phyloP scores from a whole-genome alignment of 1,284 basidiomycete genomes.

The Ceratobasidium theobromae region DNA sequence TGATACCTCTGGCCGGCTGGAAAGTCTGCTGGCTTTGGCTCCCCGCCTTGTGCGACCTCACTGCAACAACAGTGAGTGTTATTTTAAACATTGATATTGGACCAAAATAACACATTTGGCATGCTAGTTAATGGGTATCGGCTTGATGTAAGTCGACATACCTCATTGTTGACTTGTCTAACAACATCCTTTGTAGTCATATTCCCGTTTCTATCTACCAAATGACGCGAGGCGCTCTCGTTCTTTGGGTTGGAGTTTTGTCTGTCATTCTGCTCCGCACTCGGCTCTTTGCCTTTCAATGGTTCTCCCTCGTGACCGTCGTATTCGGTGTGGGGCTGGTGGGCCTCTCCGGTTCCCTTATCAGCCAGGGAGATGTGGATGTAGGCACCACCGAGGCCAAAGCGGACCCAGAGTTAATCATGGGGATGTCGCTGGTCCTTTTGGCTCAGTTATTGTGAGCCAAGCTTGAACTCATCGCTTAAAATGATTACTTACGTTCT shows the following conservation, averaged over 20 bases:
- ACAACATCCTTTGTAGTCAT: conserved; percentile 1
- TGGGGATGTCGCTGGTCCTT: conserved; percentile 82
- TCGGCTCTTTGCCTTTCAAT: conserved; percentile 51
- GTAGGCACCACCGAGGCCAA: not conserved
- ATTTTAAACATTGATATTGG: conserved; percentile 36
- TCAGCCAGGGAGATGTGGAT: not conserved
- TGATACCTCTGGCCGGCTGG: conserved; percentile 57
- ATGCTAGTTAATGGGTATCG: conserved; percentile 91
- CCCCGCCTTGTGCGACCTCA: conserved; percentile 82
- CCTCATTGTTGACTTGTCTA: not conserved
- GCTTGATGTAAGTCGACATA: conserved; percentile 65
- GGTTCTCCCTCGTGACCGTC: conserved; percentile 87
- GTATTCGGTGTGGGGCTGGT: conserved; percentile 89
- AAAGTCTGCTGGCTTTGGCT: conserved; percentile 77
- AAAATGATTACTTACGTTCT: too few species aligned
- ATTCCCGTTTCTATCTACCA: conserved; percentile 97
- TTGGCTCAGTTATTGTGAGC: conserved; percentile 96
- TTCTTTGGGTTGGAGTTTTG: conserved; percentile 92
- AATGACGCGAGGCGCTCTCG: conserved; percentile 92
- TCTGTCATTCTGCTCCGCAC: conserved; percentile 84
- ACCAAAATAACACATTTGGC: not conserved
- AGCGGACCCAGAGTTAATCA: conserved; percentile 21
- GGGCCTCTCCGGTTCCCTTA: conserved; percentile 82
- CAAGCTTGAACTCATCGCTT: not conserved
- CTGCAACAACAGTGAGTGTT: conserved; percentile 72